Base-by-base conservation (phyloP, 345 rosid species). In the Nephelium lappaceum region DNA sequence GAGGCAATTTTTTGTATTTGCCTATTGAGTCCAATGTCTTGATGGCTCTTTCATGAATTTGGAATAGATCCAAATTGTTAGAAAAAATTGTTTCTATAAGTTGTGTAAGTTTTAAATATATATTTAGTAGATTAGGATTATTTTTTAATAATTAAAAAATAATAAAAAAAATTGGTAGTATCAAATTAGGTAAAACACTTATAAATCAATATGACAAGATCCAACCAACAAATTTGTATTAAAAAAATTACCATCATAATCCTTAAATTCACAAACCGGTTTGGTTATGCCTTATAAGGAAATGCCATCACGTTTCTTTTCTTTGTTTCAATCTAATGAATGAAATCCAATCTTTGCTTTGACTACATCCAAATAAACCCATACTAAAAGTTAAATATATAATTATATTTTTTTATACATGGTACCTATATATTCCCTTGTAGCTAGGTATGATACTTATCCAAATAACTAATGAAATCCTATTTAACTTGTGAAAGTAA, bases 311-410 rank as follows among this genome's bases (percentile, higher is more conserved):
- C 4, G 10, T 51, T 11, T 1, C 7, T 4, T 51, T 51, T 1
- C 1, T 51, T 16, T 60, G n/a, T 12, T 5, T 8, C 5, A 8
- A 61, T 31, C 47, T 25, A 47, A 47, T 11, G 11, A 64, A 19
- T 47, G 31, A 21, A 43, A n/a, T 75, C 77, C 71, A 12, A 75
- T 75, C 49, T 66, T 75, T 75, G 78, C 63, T 65, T 75, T 74
- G 27, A 63, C 19, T 43, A 39, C 60, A 63, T 45, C 43, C 61
- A 63, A 63, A 25, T 27, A 64, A 24, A 23, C 51, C 51, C 51
- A 45, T 45, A 3, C 6, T 45, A 45, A 45, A 31, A 31, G 36
- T 31, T 2, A 31, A 31, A 31, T 31, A 31, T 31, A 31, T 31
- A 49, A 42, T 41, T 41, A 42, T n/a, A 23, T 21, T 31, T 41